These are phyloP conservation scores for Paecilomyces sp. DNA, from an alignment of 2,329 filamentous ascomycete genomes.

Conservation along the genomic window DNA sequence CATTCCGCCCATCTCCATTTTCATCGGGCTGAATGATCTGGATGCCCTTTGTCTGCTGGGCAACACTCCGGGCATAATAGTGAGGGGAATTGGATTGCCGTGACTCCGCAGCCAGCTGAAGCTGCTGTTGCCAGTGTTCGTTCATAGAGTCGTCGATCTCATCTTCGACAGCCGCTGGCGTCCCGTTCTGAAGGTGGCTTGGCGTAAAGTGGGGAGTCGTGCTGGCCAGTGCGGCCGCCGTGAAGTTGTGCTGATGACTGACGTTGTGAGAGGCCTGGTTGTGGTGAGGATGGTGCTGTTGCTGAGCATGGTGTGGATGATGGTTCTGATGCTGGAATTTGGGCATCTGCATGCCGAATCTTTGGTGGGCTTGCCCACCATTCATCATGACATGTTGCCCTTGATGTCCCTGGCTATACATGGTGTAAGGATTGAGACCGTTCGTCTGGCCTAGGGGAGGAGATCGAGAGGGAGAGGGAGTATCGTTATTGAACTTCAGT, in stretches of 20 bases:
- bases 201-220: slow-evolving; percentile 52
- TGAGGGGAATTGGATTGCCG: slow-evolving; percentile 61
- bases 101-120: slow-evolving; percentile 71
- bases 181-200: slow-evolving; percentile 54
- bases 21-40: slow-evolving; percentile 41
- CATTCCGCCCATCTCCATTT: slow-evolving; percentile 52
- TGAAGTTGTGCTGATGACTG: slow-evolving; percentile 45
- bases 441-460: slow-evolving; percentile 37
- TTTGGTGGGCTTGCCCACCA: slow-evolving; percentile 40
- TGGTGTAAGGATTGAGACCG: slow-evolving; percentile 36
- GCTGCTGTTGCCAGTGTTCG: slow-evolving; percentile 81
- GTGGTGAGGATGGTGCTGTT: slow-evolving; percentile 38
- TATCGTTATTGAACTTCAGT: slow-evolving; percentile 40
- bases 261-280: slow-evolving; percentile 36
- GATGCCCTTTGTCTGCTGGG: slow-evolving; percentile 40
- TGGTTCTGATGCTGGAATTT: slow-evolving; percentile 42
- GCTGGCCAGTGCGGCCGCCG: slow-evolving; percentile 38
- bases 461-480: slow-evolving; percentile 42
- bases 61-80: slow-evolving; percentile 55
- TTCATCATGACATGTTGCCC: slow-evolving; percentile 46
- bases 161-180: slow-evolving; percentile 48
- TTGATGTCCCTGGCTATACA: slow-evolving; percentile 43
- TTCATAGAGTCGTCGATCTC: slow-evolving; percentile 52
- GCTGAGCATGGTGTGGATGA: slow-evolving; percentile 36
- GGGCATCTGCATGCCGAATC: slow-evolving; percentile 43